Evolutionary conservation across 2,329 filamentous ascomycete species (phyloP).

Genomic region (Graphiopsis chlorocephala): DNA sequence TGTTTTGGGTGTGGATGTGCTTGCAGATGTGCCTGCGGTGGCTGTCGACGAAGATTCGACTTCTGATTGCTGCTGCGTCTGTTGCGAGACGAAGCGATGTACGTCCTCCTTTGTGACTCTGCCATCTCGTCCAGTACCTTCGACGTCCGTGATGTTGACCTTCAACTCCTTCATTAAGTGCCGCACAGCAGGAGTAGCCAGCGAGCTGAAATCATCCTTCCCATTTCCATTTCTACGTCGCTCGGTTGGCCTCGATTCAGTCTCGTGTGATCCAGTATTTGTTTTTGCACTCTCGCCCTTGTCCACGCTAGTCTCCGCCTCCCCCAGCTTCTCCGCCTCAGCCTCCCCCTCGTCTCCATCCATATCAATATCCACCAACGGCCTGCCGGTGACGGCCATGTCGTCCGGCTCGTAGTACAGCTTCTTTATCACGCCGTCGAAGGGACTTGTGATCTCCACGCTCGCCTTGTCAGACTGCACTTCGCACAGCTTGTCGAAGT

Average conservation of each 20-base stretch:
- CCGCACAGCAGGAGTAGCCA: constrained; percentile 90
- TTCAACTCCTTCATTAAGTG: constrained; percentile 78
- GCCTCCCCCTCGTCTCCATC: constrained; percentile 69
- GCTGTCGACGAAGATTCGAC: constrained; percentile 15
- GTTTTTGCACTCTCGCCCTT: constrained; percentile 10
- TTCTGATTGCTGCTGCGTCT: constrained; percentile 40
- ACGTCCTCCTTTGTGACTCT: constrained; percentile 92
- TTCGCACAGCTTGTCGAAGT: constrained; percentile 96
- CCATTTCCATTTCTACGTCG: constrained; percentile 2
- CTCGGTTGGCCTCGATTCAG: background rate
- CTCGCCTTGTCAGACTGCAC: constrained; percentile 94
- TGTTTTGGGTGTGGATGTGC: constrained; percentile 25
- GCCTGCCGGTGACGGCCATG: constrained; percentile 89
- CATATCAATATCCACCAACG: constrained; percentile 92
- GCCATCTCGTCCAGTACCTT: constrained; percentile 85
- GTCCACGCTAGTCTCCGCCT: constrained; percentile 14
- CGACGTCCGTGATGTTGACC: constrained; percentile 73
- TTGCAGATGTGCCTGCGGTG: constrained; percentile 13
- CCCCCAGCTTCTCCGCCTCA: constrained; percentile 46
- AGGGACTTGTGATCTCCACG: constrained; percentile 84
- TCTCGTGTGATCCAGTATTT: background rate
- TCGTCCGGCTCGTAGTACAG: constrained; percentile 93
- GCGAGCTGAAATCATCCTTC: constrained; percentile 62
- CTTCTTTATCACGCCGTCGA: constrained; percentile 93
- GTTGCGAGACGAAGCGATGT: constrained; percentile 41